Evolutionary conservation across 1,284 basidiomycete genomes (phyloP).

Genomic region (Pulveroboletus sp.): DNA sequence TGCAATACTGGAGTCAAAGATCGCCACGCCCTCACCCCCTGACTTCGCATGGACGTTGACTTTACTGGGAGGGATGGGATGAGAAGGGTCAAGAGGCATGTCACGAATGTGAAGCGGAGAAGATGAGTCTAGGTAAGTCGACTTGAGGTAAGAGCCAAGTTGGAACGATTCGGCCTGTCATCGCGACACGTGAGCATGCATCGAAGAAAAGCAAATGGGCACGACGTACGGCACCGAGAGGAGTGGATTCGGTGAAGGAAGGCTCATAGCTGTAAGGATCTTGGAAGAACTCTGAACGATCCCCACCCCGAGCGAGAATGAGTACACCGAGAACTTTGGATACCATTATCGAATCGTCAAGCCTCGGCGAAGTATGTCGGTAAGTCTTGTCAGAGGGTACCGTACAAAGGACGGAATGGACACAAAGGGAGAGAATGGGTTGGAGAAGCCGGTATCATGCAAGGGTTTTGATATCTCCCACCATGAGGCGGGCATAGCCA

Average conservation of each 20-base stretch:
- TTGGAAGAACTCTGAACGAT: conserved; percentile 71
- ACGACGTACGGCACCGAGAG: conserved; percentile 71
- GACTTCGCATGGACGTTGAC: conserved; percentile 78
- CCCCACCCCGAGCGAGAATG: conserved; percentile 81
- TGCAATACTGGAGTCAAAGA: conserved; percentile 79
- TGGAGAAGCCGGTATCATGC: conserved; percentile 11
- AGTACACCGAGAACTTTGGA: conserved; percentile 78
- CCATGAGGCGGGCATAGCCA: conserved; percentile 37
- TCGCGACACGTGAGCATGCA: conserved; percentile 4
- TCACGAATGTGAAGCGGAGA: conserved; percentile 69
- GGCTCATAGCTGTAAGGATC: conserved; percentile 70
- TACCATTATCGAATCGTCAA: conserved; percentile 39
- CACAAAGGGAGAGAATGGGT: conserved; percentile 10
- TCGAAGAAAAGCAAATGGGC: not conserved
- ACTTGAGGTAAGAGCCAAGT: conserved; percentile 67
- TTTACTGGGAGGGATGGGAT: conserved; percentile 53
- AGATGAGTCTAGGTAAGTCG: conserved; percentile 65
- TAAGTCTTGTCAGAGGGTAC: not conserved
- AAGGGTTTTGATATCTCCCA: conserved; percentile 36
- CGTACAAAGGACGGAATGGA: conserved; percentile 1
- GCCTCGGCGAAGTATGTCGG: not conserved
- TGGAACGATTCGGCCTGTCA: conserved; percentile 67
- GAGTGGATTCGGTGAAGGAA: conserved; percentile 75
- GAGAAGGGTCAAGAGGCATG: conserved; percentile 44
- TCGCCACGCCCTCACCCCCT: conserved; percentile 80